Percentiles rank a stretch among this genome's conserved stretches.
Evolutionary conservation across 208 protist species (phyloP).

Genomic region (Crithidia fasciculata): DNA sequence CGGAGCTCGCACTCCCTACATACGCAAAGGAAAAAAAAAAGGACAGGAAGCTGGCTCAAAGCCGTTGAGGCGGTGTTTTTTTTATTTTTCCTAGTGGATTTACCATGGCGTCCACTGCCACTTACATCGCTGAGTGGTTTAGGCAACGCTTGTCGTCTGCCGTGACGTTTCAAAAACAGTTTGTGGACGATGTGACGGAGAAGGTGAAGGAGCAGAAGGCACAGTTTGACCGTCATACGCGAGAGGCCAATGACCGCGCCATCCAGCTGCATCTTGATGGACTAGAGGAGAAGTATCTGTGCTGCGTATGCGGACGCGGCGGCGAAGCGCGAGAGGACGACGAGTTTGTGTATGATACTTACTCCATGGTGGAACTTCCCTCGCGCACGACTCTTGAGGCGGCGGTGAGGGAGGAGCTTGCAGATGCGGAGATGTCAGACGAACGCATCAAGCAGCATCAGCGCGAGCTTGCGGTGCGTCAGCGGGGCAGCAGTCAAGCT

Average conservation of each 20-base stretch:
- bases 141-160: conserved; percentile 63
- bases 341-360: conserved; percentile 61
- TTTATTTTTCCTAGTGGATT: not conserved
- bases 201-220: conserved; percentile 66
- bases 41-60: conserved; percentile 11
- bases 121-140: conserved; percentile 44
- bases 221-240: conserved; percentile 47
- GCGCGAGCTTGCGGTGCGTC: conserved; percentile 4
- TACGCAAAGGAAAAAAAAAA: conserved; percentile 2
- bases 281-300: conserved; percentile 82
- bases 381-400: conserved; percentile 37
- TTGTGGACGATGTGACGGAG: conserved; percentile 77
- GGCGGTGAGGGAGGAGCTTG: conserved; percentile 30
- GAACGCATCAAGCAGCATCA: conserved; percentile 34
- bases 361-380: conserved; percentile 65
- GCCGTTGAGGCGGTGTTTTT: not conserved
- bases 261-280: conserved; percentile 78
- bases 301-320: conserved; percentile 78
- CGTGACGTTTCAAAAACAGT: conserved; percentile 79
- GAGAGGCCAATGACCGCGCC: conserved; percentile 63
- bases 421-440: conserved; percentile 22
- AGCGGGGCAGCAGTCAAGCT: not conserved
- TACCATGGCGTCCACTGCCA: conserved; percentile 22
- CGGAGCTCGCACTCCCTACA: too few relatives aligned
- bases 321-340: conserved; percentile 72